A percentile compares a stretch with the other conserved stretches of the same genome.
phyloP scores from a whole-genome alignment of 2,329 filamentous ascomycete genomes.

The Escovopsis sp. region DNA sequence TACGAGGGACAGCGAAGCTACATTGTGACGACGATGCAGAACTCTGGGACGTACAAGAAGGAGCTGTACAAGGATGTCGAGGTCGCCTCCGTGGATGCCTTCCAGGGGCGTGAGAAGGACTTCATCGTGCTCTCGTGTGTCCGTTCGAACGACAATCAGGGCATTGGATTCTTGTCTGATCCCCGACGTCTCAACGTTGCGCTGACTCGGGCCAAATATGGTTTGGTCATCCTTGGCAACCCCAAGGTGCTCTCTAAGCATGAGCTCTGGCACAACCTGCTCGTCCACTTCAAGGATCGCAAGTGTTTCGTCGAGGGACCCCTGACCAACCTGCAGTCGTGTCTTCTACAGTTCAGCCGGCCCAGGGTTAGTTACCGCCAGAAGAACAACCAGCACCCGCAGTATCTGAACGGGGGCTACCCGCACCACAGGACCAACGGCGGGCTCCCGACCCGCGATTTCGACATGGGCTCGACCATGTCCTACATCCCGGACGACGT shows the following conservation, averaged over 20 bases:
- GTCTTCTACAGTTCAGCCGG: conserved; percentile 83
- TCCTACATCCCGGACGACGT: conserved; percentile 96
- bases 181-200: conserved; percentile 95
- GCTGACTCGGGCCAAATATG: conserved; percentile 91
- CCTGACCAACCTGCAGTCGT: conserved; percentile 88
- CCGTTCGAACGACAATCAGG: conserved; percentile 96
- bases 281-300: conserved; percentile 92
- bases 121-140: conserved; percentile 98
- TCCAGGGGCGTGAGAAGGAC: conserved; percentile 97
- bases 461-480: conserved; percentile 75
- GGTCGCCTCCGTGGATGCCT: conserved; percentile 94
- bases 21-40: conserved; percentile 98
- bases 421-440: conserved; percentile 27
- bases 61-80: conserved; percentile 98
- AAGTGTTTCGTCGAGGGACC: conserved; percentile 95
- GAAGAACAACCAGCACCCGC: conserved; percentile 61
- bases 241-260: conserved; percentile 97
- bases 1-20: conserved; percentile 98
- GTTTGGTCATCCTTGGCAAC: conserved; percentile 90
- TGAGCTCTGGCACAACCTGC: conserved; percentile 88
- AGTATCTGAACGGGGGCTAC: conserved; percentile 38
- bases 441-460: conserved; percentile 30
- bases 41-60: conserved; percentile 93
- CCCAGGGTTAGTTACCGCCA: conserved; percentile 89
- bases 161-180: conserved; percentile 96